phyloP scores from a whole-genome alignment of 306 rosid species.

The Benincasa hispida region DNA sequence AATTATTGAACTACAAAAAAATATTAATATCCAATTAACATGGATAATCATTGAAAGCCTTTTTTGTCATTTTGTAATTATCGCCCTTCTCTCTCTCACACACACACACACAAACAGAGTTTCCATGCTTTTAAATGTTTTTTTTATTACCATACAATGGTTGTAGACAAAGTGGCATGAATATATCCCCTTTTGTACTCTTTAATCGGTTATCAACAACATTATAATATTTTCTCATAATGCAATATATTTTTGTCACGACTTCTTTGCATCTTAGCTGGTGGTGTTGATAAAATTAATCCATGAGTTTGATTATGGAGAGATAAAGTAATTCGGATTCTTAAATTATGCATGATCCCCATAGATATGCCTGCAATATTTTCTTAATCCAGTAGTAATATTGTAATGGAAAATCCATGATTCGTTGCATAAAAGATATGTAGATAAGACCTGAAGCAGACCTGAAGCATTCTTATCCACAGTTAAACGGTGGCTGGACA shows the following conservation, averaged over 20 bases:
- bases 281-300: background rate
- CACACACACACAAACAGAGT: background rate
- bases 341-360: background rate
- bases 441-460: constrained; percentile 4
- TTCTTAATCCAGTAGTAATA: background rate
- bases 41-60: background rate
- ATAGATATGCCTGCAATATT: background rate
- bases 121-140: background rate
- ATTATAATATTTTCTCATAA: background rate
- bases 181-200: background rate
- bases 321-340: background rate
- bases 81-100: background rate
- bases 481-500: background rate
- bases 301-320: background rate
- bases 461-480: background rate
- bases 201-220: background rate
- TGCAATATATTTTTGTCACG: background rate
- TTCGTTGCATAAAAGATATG: background rate
- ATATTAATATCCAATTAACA: background rate
- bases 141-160: background rate
- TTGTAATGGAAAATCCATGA: background rate
- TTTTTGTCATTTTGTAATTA: background rate
- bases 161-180: background rate
- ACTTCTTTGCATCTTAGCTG: background rate
- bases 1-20: background rate